phyloP scores from a whole-genome alignment of 75 land plant species.

The Picea sitchensis region DNA sequence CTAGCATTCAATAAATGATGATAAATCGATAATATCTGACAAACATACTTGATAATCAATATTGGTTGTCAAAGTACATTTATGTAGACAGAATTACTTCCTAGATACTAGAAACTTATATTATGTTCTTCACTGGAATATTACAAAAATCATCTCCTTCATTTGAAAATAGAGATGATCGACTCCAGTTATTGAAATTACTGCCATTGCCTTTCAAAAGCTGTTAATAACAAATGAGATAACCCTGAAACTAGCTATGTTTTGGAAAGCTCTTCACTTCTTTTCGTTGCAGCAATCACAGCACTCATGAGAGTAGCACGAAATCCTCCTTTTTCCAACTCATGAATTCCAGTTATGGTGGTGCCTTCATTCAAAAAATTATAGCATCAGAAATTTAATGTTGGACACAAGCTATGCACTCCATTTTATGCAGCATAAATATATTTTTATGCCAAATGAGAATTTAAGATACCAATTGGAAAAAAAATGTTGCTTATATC shows the following conservation, averaged over 20 bases:
- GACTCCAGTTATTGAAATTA: background rate
- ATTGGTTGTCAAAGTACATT: background rate
- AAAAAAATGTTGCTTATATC: slow-evolving; percentile 3
- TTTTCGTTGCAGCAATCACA: slow-evolving; percentile 78
- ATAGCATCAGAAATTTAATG: background rate
- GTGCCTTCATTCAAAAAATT: slow-evolving; percentile 46
- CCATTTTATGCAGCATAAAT: background rate
- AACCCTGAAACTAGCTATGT: background rate
- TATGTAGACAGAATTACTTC: background rate
- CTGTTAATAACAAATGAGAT: background rate
- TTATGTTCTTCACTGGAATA: background rate
- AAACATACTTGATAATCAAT: background rate
- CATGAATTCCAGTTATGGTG: slow-evolving; percentile 88
- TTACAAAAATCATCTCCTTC: background rate
- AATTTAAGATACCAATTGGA: background rate
- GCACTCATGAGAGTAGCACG: slow-evolving; percentile 83
- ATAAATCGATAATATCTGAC: background rate
- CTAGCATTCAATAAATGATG: background rate
- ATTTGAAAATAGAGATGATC: background rate
- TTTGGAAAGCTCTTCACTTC: slow-evolving; percentile 68
- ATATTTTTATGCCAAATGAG: background rate
- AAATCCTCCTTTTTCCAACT: slow-evolving; percentile 75
- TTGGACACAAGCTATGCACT: background rate
- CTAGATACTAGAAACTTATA: background rate
- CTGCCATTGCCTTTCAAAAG: background rate